Evolutionary conservation across 805 yeast species (phyloP).

Genomic region (Nakazawaea holstii): DNA sequence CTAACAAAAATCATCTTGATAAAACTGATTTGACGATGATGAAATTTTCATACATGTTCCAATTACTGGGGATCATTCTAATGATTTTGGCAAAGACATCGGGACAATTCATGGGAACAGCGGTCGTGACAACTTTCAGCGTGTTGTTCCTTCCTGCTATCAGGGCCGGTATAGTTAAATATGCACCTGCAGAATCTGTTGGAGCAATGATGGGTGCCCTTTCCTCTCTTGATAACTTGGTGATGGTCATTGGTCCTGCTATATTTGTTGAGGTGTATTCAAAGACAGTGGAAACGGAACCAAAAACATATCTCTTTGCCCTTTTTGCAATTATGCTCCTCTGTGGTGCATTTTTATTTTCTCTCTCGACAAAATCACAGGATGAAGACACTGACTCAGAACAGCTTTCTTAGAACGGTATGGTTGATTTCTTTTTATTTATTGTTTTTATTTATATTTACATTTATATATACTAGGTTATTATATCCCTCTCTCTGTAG

Average conservation of each 20-base stretch:
- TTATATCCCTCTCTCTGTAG: too few species aligned
- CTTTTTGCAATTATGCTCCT: constrained; percentile 14
- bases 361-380: not conserved
- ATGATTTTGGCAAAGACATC: constrained; percentile 24
- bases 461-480: too few species aligned
- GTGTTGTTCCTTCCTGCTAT: constrained; percentile 44
- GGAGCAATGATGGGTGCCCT: constrained; percentile 65
- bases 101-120: constrained; percentile 22
- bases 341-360: not conserved
- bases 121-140: constrained; percentile 34
- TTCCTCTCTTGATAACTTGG: constrained; percentile 43
- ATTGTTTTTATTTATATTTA: too few species aligned
- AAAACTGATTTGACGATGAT: constrained; percentile 38
- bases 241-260: constrained; percentile 39
- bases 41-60: constrained; percentile 20
- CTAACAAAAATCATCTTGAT: constrained; percentile 37
- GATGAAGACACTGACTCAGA: not conserved
- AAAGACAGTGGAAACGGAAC: constrained; percentile 23
- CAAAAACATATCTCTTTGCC: constrained; percentile 26
- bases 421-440: too few species aligned
- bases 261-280: constrained; percentile 36
- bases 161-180: constrained; percentile 46
- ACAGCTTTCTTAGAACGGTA: too few species aligned
- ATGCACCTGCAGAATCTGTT: constrained; percentile 42
- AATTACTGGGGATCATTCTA: constrained; percentile 26